Evolutionary conservation across 2,329 filamentous ascomycete genomes (phyloP).

Genomic region (Diaporthe longicolla): DNA sequence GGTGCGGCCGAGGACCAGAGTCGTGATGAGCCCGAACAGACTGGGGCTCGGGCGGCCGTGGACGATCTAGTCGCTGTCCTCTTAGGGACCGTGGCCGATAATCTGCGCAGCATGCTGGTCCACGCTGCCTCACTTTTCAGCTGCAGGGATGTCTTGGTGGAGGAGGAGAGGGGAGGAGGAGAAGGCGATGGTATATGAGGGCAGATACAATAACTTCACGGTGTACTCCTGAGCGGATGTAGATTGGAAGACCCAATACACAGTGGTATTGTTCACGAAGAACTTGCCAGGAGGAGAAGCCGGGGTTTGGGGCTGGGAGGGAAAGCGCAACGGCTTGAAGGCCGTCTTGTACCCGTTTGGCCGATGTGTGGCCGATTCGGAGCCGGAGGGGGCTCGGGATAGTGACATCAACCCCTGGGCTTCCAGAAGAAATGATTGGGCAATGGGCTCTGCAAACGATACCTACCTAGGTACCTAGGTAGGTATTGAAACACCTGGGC

Average conservation of each 20-base stretch:
- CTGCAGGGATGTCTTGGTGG: background rate
- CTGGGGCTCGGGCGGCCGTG: background rate
- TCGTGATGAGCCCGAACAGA: slow-evolving; percentile 21
- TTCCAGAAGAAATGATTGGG: slow-evolving; percentile 4
- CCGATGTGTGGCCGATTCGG: slow-evolving; percentile 29
- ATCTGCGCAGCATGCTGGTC: slow-evolving; percentile 40
- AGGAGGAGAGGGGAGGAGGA: too few relatives aligned
- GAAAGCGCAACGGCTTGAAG: background rate
- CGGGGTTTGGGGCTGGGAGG: background rate
- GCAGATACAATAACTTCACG: too few relatives aligned
- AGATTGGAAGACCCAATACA: background rate
- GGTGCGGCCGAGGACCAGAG: slow-evolving; percentile 58
- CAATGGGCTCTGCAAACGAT: background rate
- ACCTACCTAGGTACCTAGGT: too few relatives aligned
- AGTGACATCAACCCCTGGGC: background rate
- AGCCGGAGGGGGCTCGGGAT: slow-evolving; percentile 7
- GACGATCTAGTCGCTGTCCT: slow-evolving; percentile 8
- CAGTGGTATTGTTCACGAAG: too few relatives aligned
- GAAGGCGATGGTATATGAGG: too few relatives aligned
- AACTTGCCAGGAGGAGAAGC: too few relatives aligned
- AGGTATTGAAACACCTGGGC: too few relatives aligned
- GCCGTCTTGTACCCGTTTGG: slow-evolving; percentile 8
- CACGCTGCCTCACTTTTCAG: background rate
- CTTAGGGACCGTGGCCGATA: slow-evolving; percentile 35
- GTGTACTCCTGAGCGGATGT: background rate